phyloP scores from a whole-genome alignment of 2,329 filamentous ascomycete species.

The Drechmeria coniospora region DNA sequence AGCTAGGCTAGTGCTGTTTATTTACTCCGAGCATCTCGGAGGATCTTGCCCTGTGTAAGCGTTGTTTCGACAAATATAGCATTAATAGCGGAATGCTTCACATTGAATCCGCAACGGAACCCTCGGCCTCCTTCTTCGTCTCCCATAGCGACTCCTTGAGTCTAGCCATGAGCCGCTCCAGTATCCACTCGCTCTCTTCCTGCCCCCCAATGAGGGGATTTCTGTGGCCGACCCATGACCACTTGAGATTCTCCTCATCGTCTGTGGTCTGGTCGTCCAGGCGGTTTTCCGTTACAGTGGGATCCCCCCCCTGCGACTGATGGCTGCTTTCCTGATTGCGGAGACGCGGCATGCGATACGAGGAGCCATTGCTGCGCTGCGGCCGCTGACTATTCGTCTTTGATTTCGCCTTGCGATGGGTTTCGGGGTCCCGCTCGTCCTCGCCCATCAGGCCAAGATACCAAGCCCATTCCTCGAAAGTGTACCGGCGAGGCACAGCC shows the following conservation, averaged over 20 bases:
- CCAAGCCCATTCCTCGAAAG: conserved; percentile 76
- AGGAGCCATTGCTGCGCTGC: no score
- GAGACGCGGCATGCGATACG: no score
- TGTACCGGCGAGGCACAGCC: conserved; percentile 46
- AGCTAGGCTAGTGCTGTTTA: no score
- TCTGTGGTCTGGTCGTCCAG: conserved; percentile 11
- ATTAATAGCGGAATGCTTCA: no score
- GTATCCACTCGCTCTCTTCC: conserved; percentile 58
- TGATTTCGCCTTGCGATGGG: conserved; percentile 27
- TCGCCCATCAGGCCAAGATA: conserved; percentile 65
- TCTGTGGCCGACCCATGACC: conserved; percentile 59
- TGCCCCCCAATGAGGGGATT: conserved; percentile 56
- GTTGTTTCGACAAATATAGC: no score
- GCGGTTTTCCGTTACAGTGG: conserved; percentile 1
- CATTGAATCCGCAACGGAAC: no score
- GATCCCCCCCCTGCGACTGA: not conserved
- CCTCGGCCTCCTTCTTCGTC: not conserved
- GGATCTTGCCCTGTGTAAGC: no score
- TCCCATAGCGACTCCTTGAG: conserved; percentile 23
- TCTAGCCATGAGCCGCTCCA: conserved; percentile 44
- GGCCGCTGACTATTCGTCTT: no score
- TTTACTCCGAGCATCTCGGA: no score
- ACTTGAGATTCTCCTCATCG: conserved; percentile 21
- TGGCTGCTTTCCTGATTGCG: no score
- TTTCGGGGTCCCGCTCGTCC: conserved; percentile 36